Conservation (phyloP, 805 yeast species). For the Torulaspora quercuum region DNA sequence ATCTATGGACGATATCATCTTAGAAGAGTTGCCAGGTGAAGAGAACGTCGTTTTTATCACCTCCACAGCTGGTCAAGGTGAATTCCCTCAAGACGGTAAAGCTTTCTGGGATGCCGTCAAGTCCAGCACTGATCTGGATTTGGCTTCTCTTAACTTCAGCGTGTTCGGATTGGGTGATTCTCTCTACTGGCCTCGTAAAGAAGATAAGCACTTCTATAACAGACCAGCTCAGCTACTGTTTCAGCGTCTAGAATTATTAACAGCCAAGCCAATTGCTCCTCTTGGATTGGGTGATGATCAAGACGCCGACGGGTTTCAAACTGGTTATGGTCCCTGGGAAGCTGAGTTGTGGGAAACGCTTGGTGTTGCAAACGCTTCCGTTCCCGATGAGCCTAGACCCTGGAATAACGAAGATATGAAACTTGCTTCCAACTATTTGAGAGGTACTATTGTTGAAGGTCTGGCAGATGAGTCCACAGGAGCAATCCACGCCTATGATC, state of each 20-base stretch:
- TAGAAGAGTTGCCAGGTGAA: conserved; percentile 67
- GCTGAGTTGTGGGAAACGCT: conserved; percentile 79
- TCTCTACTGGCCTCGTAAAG: conserved; percentile 95
- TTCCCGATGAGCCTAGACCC: conserved; percentile 88
- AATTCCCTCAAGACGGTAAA: conserved; percentile 75
- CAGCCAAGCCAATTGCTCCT: conserved; percentile 69
- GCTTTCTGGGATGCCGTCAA: conserved; percentile 72
- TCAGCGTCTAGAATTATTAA: conserved; percentile 61
- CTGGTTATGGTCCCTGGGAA: conserved; percentile 90
- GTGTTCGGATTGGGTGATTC: conserved; percentile 94
- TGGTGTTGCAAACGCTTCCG: conserved; percentile 78
- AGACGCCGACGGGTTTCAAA: conserved; percentile 91
- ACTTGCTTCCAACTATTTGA: conserved; percentile 74
- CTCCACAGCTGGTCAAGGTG: conserved; percentile 96
- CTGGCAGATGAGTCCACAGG: conserved; percentile 80
- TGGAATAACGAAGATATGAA: conserved; percentile 96
- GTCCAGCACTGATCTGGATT: conserved; percentile 59
- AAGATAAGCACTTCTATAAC: conserved; percentile 90
- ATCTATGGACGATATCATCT: conserved; percentile 61
- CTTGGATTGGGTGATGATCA: conserved; percentile 95
- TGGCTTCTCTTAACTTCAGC: conserved; percentile 61
- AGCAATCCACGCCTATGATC: conserved; percentile 84
- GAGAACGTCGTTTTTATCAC: conserved; percentile 67
- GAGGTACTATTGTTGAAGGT: conserved; percentile 92
- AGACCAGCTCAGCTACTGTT: conserved; percentile 79